Evolutionary conservation across 805 yeast species (phyloP), one percentile per base, ranked within the genome.

Genomic region (Torulaspora delbrueckii): DNA sequence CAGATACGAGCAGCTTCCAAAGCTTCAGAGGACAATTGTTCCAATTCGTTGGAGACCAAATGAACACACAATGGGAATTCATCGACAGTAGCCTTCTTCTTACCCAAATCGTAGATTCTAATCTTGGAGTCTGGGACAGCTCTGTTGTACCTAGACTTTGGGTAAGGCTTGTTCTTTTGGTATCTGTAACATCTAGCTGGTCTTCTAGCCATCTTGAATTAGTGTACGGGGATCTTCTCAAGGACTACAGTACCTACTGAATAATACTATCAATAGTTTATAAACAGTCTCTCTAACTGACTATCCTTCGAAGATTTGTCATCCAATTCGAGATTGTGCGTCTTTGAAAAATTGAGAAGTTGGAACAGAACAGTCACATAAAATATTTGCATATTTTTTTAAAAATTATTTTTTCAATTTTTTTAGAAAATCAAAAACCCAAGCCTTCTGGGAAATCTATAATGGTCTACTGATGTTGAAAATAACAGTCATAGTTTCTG

Each of bases 181-280:
- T 91, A 93, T 82, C 99, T 89, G 96, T 93, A 93, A 83, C 99
- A 93, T 85, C 98, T 88, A 84, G 99, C 99, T 78, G 99, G 99
- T 86, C 98, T 91, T 82, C 98, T 89, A 77, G 98, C 97, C 98
- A 91, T 91, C 74, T 84, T 86, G 81, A 74, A 72, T 58, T 58
- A 51, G 49, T 33, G 13, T 31, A 31, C 34, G 34, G 34, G 34
- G 34, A 6, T 26, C 30, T 26, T 10, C 22, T 19, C n/a, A 8
- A 10, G n/a, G 5, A 7, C 5, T 9, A 19, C 22, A 4, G 3
- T 19, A 3, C 22, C 22, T 19, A 19, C 6, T 5, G 6, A 5
- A 19, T 4, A 19, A 19, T 19, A 19, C 22, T 19, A 5, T 5
- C 22, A 19, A 19, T 19, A 19, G 22, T 19, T 19, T 19, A 19